These are phyloP conservation scores for Fusarium euwallaceae DNA, from an alignment of 2,329 filamentous ascomycete species.

Conservation along the genomic window DNA sequence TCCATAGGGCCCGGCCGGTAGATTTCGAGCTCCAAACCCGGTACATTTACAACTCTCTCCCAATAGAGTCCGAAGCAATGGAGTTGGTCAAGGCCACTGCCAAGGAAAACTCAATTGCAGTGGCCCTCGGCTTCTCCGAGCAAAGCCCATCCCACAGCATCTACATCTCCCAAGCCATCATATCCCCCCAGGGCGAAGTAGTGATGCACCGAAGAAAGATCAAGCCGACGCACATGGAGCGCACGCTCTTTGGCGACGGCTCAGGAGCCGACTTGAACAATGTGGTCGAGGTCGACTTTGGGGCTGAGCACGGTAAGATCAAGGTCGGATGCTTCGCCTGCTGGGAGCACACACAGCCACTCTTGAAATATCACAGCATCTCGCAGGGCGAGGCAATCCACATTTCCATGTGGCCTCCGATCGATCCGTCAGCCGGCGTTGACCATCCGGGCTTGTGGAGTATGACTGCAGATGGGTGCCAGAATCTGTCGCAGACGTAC, in stretches of 20 bases:
- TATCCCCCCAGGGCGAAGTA: constrained; percentile 57
- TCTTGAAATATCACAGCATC: constrained; percentile 62
- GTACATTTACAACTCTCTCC: constrained; percentile 58
- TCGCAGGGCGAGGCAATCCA: constrained; percentile 61
- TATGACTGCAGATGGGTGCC: constrained; percentile 53
- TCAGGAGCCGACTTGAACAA: constrained; percentile 53
- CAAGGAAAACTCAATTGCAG: constrained; percentile 54
- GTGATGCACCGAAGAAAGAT: constrained; percentile 60
- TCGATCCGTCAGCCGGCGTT: constrained; percentile 37
- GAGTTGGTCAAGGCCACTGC: constrained; percentile 50
- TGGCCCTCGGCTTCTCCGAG: constrained; percentile 60
- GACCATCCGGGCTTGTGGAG: constrained; percentile 46
- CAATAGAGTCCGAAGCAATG: constrained; percentile 57
- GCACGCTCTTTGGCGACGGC: constrained; percentile 63
- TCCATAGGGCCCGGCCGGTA: constrained; percentile 37
- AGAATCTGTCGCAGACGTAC: constrained; percentile 64
- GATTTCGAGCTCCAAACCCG: constrained; percentile 41
- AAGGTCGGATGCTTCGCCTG: constrained; percentile 61
- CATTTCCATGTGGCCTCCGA: constrained; percentile 61
- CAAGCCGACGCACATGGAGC: constrained; percentile 67
- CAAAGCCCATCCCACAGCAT: constrained; percentile 50
- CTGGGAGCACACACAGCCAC: constrained; percentile 65
- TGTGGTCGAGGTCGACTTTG: constrained; percentile 56
- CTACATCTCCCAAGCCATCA: constrained; percentile 62
- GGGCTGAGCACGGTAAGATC: constrained; percentile 42